These are phyloP conservation scores for Sedum album DNA, from an alignment of 164 flowering plant genomes.

Conservation along the genomic window DNA sequence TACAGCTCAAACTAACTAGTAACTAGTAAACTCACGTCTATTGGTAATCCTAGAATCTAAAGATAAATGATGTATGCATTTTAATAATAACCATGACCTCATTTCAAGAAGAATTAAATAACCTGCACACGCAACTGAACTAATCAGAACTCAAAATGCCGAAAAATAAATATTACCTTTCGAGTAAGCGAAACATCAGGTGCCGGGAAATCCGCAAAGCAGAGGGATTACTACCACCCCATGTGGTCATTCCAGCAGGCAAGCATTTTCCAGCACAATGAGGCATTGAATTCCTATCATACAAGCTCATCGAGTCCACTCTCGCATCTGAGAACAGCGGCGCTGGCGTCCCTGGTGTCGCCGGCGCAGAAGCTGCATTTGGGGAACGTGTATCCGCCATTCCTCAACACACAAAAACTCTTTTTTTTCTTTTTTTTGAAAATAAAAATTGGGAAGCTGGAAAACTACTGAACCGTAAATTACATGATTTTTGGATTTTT, in stretches of 20 bases:
- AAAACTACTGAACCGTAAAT: background rate
- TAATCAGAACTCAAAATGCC: background rate
- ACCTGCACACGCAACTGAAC: background rate
- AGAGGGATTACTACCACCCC: conserved; percentile 10
- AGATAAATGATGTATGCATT: too few species aligned
- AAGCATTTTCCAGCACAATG: conserved; percentile 52
- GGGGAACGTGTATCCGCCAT: background rate
- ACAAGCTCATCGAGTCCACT: conserved; percentile 75
- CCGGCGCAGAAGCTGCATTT: conserved; percentile 43
- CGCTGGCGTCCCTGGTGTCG: conserved; percentile 81
- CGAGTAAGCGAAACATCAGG: conserved; percentile 78
- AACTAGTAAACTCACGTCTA: too few species aligned
- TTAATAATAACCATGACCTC: background rate
- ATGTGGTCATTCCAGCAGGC: conserved; percentile 35
- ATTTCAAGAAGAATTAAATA: background rate
- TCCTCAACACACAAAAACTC: background rate
- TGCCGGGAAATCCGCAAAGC: conserved; percentile 35
- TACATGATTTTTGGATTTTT: conserved; percentile 28
- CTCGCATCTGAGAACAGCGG: conserved; percentile 50
- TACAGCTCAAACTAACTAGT: background rate
- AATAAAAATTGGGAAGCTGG: background rate
- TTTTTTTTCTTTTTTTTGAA: conserved; percentile 7
- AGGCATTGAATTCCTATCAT: conserved; percentile 77
- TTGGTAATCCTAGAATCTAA: too few species aligned
- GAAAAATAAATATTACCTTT: conserved; percentile 40